Conservation (phyloP, 108 stramenopile species). For the Skeletonema grethae region DNA sequence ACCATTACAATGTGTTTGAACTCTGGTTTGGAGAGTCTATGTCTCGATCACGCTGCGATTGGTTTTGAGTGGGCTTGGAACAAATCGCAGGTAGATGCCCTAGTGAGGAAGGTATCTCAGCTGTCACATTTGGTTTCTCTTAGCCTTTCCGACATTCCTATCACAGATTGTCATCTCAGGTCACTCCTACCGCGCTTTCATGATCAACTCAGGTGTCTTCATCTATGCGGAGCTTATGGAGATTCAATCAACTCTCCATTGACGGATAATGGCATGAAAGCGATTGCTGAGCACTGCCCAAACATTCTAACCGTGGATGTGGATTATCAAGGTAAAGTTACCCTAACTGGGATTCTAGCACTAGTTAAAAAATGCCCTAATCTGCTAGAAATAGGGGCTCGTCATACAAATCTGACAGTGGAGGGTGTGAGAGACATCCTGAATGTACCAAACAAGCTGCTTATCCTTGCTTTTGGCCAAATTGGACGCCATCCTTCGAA, state of each 20-base stretch:
- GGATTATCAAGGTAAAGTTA: not conserved
- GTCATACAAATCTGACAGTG: not conserved
- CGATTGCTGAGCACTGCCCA: slow-evolving; percentile 6
- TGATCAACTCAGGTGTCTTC: slow-evolving; percentile 4
- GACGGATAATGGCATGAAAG: not conserved
- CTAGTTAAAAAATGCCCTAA: not conserved
- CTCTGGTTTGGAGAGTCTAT: not conserved
- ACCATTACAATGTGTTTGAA: slow-evolving; percentile 8
- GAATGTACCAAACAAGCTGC: not conserved
- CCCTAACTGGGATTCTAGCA: not conserved
- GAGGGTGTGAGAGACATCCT: not conserved
- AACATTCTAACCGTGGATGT: slow-evolving; percentile 3
- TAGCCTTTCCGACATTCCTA: slow-evolving; percentile 1
- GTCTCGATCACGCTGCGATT: slow-evolving; percentile 4
- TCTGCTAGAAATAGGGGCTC: slow-evolving; percentile 5
- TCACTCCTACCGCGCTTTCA: not conserved
- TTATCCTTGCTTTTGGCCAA: not conserved
- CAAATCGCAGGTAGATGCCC: not conserved
- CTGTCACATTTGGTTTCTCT: slow-evolving; percentile 2
- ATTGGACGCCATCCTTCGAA: not conserved
- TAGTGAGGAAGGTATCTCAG: slow-evolving; percentile 12
- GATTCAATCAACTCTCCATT: not conserved
- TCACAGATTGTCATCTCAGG: not conserved
- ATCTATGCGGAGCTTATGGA: slow-evolving; percentile 15
- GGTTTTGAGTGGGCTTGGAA: not conserved